These are phyloP conservation scores for Coffea canephora DNA, from an alignment of 257 asterid species.

Conservation along the genomic window DNA sequence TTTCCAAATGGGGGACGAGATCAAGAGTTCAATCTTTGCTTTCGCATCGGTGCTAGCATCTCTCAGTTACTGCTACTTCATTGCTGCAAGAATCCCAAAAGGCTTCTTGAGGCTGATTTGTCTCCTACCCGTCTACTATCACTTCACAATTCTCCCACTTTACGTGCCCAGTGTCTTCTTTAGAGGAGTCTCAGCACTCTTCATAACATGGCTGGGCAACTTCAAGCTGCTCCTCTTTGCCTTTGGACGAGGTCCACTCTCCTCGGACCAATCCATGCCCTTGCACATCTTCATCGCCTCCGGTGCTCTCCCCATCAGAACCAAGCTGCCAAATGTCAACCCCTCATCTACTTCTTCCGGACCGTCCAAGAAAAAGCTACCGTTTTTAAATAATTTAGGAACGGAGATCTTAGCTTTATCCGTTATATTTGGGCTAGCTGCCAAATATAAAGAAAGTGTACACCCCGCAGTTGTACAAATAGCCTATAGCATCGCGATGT, in stretches of 20 bases:
- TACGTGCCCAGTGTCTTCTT: slow-evolving; percentile 32
- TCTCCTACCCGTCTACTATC: slow-evolving; percentile 40
- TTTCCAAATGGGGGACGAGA: slow-evolving; percentile 39
- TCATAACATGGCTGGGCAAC: slow-evolving; percentile 52
- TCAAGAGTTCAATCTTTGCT: slow-evolving; percentile 28
- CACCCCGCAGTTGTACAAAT: slow-evolving; percentile 20
- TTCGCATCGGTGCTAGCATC: slow-evolving; percentile 27
- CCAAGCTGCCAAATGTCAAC: slow-evolving; percentile 15
- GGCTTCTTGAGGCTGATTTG: slow-evolving; percentile 45
- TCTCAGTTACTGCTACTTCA: slow-evolving; percentile 36
- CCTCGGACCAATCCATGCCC: slow-evolving; percentile 22
- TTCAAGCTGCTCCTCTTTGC: slow-evolving; percentile 60
- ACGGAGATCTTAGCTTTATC: slow-evolving; percentile 28
- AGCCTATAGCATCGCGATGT: slow-evolving; percentile 29
- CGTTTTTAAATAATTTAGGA: slow-evolving; percentile 28
- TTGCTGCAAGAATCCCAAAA: slow-evolving; percentile 37
- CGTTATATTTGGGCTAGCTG: slow-evolving; percentile 11
- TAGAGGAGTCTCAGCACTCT: slow-evolving; percentile 35
- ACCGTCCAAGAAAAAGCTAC: slow-evolving; percentile 19
- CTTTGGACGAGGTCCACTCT: slow-evolving; percentile 56
- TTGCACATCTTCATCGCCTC: slow-evolving; percentile 39
- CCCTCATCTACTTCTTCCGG: neutral
- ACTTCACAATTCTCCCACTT: slow-evolving; percentile 46
- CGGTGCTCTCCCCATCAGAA: slow-evolving; percentile 49
- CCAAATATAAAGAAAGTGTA: slow-evolving; percentile 1